These are phyloP conservation scores for Phytophthora rubi DNA, from an alignment of 352 stramenopile species.

Conservation along the genomic window DNA sequence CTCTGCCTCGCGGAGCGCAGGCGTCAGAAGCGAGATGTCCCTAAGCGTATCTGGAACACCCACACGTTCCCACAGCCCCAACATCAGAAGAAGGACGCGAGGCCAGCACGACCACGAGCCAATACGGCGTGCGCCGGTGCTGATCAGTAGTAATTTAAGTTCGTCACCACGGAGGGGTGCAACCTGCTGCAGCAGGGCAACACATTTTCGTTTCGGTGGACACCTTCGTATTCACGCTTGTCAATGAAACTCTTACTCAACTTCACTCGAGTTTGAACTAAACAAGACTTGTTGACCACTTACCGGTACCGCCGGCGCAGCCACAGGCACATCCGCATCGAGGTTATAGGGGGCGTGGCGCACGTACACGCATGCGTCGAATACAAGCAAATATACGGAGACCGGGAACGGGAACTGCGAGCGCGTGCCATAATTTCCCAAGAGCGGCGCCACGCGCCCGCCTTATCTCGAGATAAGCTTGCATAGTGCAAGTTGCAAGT, in stretches of 20 bases:
- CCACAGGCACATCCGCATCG: constrained; percentile 6
- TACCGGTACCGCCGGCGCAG: not conserved
- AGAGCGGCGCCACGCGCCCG: constrained; percentile 7
- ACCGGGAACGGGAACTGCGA: not conserved
- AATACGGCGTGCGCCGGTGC: constrained; percentile 13
- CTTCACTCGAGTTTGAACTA: not conserved
- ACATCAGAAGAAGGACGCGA: constrained; percentile 9
- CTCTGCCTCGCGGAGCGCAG: constrained; percentile 55
- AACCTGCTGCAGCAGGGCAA: not conserved
- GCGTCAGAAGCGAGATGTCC: constrained; percentile 37
- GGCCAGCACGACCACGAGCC: constrained; percentile 11
- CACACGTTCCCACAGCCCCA: constrained; percentile 41
- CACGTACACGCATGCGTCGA: constrained; percentile 4
- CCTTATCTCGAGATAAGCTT: constrained; percentile 27
- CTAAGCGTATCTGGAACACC: constrained; percentile 48
- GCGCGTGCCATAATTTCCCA: not conserved
- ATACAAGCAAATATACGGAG: constrained; percentile 1
- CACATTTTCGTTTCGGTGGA: constrained; percentile 14
- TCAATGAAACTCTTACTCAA: constrained; percentile 3
- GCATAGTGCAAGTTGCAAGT: not conserved
- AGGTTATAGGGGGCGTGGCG: not conserved
- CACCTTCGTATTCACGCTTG: constrained; percentile 15
- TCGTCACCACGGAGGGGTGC: constrained; percentile 24
- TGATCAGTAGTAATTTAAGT: constrained; percentile 29
- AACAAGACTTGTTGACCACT: not conserved